A percentile compares a stretch with the other conserved stretches of the same genome.
Conservation (phyloP, 371 early-diverging fungal species). For the Gilbertella persicaria region DNA sequence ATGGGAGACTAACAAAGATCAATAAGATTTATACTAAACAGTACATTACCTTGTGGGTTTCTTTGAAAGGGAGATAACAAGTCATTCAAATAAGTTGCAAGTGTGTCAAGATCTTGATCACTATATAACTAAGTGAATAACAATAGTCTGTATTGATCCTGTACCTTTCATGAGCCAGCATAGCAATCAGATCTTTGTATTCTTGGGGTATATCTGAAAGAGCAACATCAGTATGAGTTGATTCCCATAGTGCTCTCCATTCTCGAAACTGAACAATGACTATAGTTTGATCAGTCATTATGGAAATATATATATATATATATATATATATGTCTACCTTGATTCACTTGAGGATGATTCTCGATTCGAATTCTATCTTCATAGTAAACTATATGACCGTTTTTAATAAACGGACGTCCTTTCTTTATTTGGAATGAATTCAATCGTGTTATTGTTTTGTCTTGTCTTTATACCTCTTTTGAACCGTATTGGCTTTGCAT, state of each 20-base stretch:
- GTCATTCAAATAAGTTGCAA: conserved; percentile 13
- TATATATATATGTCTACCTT: too few species aligned
- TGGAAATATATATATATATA: too few species aligned
- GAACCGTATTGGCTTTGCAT: too few species aligned
- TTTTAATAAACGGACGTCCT: too few species aligned
- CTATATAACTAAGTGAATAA: conserved; percentile 1
- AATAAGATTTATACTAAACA: not conserved
- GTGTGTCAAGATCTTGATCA: conserved; percentile 6
- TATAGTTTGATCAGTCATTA: too few species aligned
- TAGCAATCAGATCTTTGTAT: conserved; percentile 15
- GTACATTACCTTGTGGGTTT: conserved; percentile 6
- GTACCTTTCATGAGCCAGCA: conserved; percentile 26
- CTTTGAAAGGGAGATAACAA: conserved; percentile 18
- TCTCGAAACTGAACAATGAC: conserved; percentile 18
- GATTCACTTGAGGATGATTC: too few species aligned
- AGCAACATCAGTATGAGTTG: not conserved
- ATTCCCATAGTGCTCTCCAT: conserved; percentile 19
- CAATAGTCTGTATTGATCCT: not conserved
- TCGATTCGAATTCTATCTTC: too few species aligned
- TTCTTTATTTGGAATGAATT: too few species aligned
- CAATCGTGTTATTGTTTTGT: too few species aligned
- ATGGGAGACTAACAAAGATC: conserved; percentile 14
- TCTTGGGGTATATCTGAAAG: conserved; percentile 18
- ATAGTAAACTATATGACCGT: too few species aligned
- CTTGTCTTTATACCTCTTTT: too few species aligned